Evolutionary conservation across 2,329 filamentous ascomycete species (phyloP).

Genomic region (Xylariaceae sp.): DNA sequence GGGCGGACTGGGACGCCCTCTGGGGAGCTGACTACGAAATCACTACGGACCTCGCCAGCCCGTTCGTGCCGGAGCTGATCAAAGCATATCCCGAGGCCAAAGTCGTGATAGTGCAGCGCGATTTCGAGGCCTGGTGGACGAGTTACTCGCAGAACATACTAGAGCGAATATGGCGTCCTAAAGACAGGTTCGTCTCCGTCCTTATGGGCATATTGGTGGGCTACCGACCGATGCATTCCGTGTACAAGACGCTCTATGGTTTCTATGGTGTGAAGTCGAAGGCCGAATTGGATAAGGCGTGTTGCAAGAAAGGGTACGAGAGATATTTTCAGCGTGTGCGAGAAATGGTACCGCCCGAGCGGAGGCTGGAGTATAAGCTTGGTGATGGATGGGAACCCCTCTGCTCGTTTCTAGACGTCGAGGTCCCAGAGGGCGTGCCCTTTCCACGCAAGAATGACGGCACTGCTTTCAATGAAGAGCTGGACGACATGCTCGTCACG

Average conservation of each 20-base stretch:
- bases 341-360: slow-evolving; percentile 10
- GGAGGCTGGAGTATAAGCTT: slow-evolving; percentile 13
- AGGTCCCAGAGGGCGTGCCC: slow-evolving; percentile 9
- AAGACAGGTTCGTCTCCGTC: not conserved
- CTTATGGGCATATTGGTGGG: slow-evolving; percentile 6
- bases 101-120: slow-evolving; percentile 24
- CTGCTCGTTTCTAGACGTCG: slow-evolving; percentile 13
- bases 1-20: slow-evolving; percentile 12
- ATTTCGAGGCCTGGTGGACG: slow-evolving; percentile 24
- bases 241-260: slow-evolving; percentile 10
- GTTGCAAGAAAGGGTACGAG: slow-evolving; percentile 1
- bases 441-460: slow-evolving; percentile 11
- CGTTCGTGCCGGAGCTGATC: slow-evolving; percentile 20
- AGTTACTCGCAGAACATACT: slow-evolving; percentile 13
- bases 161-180: not conserved
- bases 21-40: slow-evolving; percentile 17
- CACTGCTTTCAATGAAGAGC: not conserved
- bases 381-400: slow-evolving; percentile 17
- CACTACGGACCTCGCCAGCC: slow-evolving; percentile 20
- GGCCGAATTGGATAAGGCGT: slow-evolving; percentile 1
- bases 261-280: slow-evolving; percentile 6
- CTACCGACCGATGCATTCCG: not conserved
- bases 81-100: slow-evolving; percentile 23
- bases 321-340: slow-evolving; percentile 8
- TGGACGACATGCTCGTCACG: not conserved